Evolutionary conservation across 1,284 basidiomycete species (phyloP).

Genomic region (Coniferiporia weirii): DNA sequence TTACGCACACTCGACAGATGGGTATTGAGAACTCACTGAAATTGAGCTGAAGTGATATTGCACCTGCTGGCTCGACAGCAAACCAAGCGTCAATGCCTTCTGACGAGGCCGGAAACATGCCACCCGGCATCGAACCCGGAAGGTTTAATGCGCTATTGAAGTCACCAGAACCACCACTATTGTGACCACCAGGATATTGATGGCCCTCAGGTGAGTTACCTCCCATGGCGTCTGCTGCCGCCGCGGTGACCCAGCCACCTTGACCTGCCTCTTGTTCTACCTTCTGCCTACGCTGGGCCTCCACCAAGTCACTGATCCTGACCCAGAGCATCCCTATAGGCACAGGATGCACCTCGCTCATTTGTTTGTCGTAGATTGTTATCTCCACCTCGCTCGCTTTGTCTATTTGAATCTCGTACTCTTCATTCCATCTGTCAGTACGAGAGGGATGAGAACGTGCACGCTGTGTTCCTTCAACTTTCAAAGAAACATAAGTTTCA

Average conservation of each 20-base stretch:
- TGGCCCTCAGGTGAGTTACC: slow-evolving; percentile 7
- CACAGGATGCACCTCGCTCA: slow-evolving; percentile 71
- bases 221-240: slow-evolving; percentile 36
- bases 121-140: slow-evolving; percentile 17
- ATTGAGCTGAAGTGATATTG: slow-evolving; percentile 80
- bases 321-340: slow-evolving; percentile 98
- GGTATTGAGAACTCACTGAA: slow-evolving; percentile 61
- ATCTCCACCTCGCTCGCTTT: slow-evolving; percentile 99
- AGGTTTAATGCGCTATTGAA: slow-evolving; percentile 16
- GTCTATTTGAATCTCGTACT: slow-evolving; percentile 94
- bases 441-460: slow-evolving; percentile 90
- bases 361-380: slow-evolving; percentile 90
- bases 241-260: slow-evolving; percentile 91
- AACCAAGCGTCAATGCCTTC: slow-evolving; percentile 98
- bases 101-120: slow-evolving; percentile 25
- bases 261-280: slow-evolving; percentile 80
- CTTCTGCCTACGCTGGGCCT: slow-evolving; percentile 91
- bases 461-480: slow-evolving; percentile 93
- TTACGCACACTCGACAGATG: slow-evolving; percentile 12
- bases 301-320: slow-evolving; percentile 90
- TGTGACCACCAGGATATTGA: slow-evolving; percentile 19
- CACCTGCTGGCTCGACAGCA: slow-evolving; percentile 96
- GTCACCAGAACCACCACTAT: slow-evolving; percentile 21
- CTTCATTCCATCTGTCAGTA: slow-evolving; percentile 96
- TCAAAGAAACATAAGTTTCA: slow-evolving; percentile 92